phyloP scores from a whole-genome alignment of 805 yeast species.

The Saccharomyces mikatae region DNA sequence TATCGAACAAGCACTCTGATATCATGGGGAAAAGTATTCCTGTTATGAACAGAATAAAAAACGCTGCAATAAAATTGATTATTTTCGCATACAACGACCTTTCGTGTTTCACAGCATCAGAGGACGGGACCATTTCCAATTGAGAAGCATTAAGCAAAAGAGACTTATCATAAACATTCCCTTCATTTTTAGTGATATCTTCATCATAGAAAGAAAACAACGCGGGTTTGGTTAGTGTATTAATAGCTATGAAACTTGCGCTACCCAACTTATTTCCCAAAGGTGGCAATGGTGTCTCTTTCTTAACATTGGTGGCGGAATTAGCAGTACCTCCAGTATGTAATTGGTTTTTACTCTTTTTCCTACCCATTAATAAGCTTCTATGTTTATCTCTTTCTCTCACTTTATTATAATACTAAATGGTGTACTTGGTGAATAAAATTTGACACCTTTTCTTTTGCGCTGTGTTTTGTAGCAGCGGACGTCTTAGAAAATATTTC shows the following conservation, averaged over 20 bases:
- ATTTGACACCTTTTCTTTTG: neutral
- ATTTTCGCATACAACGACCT: constrained; percentile 4
- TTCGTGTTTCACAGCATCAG: neutral
- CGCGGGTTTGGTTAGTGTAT: constrained; percentile 41
- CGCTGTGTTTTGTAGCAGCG: neutral
- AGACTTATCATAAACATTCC: constrained; percentile 4
- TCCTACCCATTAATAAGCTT: neutral
- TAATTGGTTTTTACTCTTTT: neutral
- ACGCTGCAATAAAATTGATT: constrained; percentile 10
- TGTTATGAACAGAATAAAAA: constrained; percentile 31
- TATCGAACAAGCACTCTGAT: constrained; percentile 44
- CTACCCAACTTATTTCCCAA: constrained; percentile 6
- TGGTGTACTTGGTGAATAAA: neutral
- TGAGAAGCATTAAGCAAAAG: constrained; percentile 1
- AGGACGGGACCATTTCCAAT: neutral
- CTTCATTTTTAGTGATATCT: constrained; percentile 26
- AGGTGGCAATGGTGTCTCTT: neutral
- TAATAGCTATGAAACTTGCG: constrained; percentile 27
- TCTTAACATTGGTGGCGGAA: neutral
- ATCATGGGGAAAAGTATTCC: constrained; percentile 48
- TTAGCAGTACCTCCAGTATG: constrained; percentile 1
- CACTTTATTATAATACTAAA: neutral
- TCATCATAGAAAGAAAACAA: constrained; percentile 43
- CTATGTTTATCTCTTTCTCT: neutral
- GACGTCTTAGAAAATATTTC: neutral